Percentiles rank a stretch among this genome's conserved stretches.
Conservation (phyloP, 2,329 filamentous ascomycete genomes). For the Sordariomycetes sp. region DNA sequence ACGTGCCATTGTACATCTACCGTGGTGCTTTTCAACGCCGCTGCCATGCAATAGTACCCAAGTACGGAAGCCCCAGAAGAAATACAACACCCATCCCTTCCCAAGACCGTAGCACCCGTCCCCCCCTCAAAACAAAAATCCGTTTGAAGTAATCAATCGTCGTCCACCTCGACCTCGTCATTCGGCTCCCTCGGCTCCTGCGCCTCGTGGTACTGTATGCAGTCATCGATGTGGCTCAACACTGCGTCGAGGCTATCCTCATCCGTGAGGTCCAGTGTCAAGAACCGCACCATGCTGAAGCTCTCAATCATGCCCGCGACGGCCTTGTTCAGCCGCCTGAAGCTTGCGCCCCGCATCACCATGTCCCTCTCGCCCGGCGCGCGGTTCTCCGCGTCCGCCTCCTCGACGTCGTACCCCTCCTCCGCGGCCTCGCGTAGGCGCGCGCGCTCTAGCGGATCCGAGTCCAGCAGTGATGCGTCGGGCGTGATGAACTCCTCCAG, state of each 20-base stretch:
- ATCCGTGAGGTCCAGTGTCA: conserved; percentile 78
- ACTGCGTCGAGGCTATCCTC: conserved; percentile 82
- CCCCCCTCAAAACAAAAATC: background rate
- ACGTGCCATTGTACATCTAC: background rate
- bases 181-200: conserved; percentile 79
- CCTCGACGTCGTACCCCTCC: conserved; percentile 30
- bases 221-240: conserved; percentile 86
- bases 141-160: conserved; percentile 13
- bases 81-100: background rate
- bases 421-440: conserved; percentile 22
- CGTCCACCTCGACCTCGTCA: conserved; percentile 35
- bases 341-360: conserved; percentile 70
- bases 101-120: background rate
- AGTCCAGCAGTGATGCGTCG: conserved; percentile 69
- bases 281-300: conserved; percentile 95
- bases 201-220: conserved; percentile 84
- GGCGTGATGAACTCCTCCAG: conserved; percentile 83
- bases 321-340: conserved; percentile 71
- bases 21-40: conserved; percentile 1
- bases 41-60: conserved; percentile 1
- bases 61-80: background rate
- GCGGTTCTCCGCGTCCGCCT: conserved; percentile 32
- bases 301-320: conserved; percentile 89
- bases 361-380: conserved; percentile 54
- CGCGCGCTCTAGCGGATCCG: conserved; percentile 47